phyloP scores from a whole-genome alignment of 768 basidiomycete genomes.

The Xerocomellus intermedius region DNA sequence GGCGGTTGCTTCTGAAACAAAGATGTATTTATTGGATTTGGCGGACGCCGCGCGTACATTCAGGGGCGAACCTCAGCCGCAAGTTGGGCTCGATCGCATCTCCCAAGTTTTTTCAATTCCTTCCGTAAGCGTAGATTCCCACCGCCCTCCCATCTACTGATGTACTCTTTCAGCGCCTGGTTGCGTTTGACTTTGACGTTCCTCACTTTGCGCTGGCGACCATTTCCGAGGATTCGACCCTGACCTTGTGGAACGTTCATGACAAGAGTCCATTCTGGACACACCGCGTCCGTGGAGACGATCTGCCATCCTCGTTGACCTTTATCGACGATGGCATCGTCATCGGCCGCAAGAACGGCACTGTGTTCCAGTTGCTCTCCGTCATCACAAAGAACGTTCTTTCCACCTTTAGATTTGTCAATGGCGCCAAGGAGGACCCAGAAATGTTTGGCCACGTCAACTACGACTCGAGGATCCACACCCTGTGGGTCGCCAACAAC shows the following conservation, averaged over 20 bases:
- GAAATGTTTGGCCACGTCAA: constrained; percentile 89
- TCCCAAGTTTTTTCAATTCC: constrained; percentile 65
- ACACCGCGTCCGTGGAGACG: constrained; percentile 76
- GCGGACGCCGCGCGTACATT: constrained; percentile 57
- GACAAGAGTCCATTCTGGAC: constrained; percentile 75
- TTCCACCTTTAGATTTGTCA: constrained; percentile 78
- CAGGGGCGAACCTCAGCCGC: constrained; percentile 63
- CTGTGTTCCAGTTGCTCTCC: constrained; percentile 80
- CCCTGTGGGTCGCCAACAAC: constrained; percentile 85
- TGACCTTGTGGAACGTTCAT: constrained; percentile 80
- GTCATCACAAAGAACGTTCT: constrained; percentile 68
- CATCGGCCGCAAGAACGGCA: constrained; percentile 81
- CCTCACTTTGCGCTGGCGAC: constrained; percentile 74
- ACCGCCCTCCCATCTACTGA: neutral
- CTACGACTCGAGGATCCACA: constrained; percentile 83
- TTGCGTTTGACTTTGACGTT: constrained; percentile 85
- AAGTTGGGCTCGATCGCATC: constrained; percentile 67
- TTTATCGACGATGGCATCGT: constrained; percentile 87
- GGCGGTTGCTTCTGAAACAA: constrained; percentile 78
- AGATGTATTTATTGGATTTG: constrained; percentile 75
- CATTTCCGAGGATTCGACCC: constrained; percentile 77
- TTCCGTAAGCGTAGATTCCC: constrained; percentile 48
- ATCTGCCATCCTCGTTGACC: constrained; percentile 76
- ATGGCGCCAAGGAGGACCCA: constrained; percentile 63
- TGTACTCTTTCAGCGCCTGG: constrained; percentile 55